phyloP scores from a whole-genome alignment of 306 rosid genomes.

The Adenanthera pavonina region DNA sequence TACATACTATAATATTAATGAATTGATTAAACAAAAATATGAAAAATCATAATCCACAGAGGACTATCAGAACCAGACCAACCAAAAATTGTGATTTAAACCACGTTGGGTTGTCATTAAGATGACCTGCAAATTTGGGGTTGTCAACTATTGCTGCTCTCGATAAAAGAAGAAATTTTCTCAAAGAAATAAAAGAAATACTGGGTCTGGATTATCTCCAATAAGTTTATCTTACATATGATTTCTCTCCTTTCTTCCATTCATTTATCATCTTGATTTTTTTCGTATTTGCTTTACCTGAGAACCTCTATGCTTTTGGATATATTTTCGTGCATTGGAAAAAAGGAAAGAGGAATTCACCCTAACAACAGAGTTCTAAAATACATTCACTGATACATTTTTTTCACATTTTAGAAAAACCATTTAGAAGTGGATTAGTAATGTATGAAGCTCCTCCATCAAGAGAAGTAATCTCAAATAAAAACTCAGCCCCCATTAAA shows the following conservation, averaged over 20 bases:
- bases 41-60: background rate
- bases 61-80: background rate
- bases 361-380: background rate
- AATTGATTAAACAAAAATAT: background rate
- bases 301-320: slow-evolving; percentile 8
- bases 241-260: background rate
- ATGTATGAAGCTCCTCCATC: background rate
- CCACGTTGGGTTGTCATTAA: background rate
- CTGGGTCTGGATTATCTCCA: background rate
- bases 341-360: background rate
- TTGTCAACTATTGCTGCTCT: background rate
- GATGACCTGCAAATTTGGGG: background rate
- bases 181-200: background rate
- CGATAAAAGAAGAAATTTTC: background rate
- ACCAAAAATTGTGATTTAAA: background rate
- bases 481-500: background rate
- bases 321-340: background rate
- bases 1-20: background rate
- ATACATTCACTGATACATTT: background rate
- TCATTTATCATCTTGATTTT: slow-evolving; percentile 13
- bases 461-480: slow-evolving; percentile 25
- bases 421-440: slow-evolving; percentile 1
- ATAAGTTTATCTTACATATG: background rate
- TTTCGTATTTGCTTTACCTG: background rate
- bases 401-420: background rate